Base-by-base conservation (phyloP, 2,329 filamentous ascomycete genomes). In the Calonectria henricotiae region DNA sequence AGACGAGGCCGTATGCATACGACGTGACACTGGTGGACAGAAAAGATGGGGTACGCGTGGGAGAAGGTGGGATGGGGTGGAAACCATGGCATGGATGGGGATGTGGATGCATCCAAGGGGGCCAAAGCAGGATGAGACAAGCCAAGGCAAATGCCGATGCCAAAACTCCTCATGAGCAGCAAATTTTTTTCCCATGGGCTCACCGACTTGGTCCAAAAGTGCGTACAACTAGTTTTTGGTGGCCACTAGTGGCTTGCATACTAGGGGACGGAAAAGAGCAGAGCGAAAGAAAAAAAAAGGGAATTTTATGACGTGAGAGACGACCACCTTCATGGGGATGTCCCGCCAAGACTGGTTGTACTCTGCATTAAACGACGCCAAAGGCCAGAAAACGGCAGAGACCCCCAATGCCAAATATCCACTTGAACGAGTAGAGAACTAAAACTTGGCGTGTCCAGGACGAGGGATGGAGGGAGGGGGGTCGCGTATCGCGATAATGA, bases 381-480 rank as follows among this genome's bases (percentile, higher is more conserved):
- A n/a, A 51, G 20, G 17, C 58, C 25, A 41, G 46, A 54, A 39
- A 49, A 43, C 25, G 20, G 23, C 20, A 39, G 30, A 23, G n/a
- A 27, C n/a, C 61, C 61, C 61, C 61, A 47, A 63, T 62, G 30
- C 15, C 39, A 39, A 63, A 65, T 64, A 51, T 68, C 67, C 67
- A 68, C 61, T 58, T 49, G 62, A 25, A 65, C 25, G 39, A 15
- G 37, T 15, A 55, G 47, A 44, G 44, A 54, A 51, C 65, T 54
- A 67, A 49, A 39, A 65, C 15, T 44, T 44, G 43, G n/a, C 51
- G 37, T 58, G 35, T 35, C n/a, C 47, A 51, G 15, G 7, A 32
- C 27, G 35, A 37, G 8, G 35, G 32, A 17, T 11, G 25, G 30
- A 11, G 20, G 46, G 30, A 35, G 61, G 35, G 35, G 47, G 47